Conservation (phyloP, 2,329 filamentous ascomycete species). For the Penicillium expansum region DNA sequence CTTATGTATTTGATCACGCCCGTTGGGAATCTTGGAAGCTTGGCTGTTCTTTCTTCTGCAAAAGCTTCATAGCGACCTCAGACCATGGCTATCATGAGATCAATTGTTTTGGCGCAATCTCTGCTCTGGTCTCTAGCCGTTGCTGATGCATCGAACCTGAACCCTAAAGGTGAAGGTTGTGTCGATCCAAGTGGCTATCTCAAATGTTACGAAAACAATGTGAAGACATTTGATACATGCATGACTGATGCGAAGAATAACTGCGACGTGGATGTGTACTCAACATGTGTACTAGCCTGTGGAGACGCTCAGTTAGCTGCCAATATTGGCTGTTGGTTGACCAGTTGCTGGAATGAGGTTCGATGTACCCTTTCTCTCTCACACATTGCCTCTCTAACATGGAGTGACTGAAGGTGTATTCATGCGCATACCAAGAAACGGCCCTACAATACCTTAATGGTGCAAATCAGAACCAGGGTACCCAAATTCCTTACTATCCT, state of each 20-base stretch:
- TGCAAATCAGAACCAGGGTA: not conserved
- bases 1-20: no score
- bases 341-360: conserved; percentile 5
- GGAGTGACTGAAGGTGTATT: not conserved
- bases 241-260: not conserved
- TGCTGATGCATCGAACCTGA: conserved; percentile 10
- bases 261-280: not conserved
- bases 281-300: not conserved
- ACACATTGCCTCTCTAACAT: not conserved
- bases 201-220: conserved; percentile 10
- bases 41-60: not conserved
- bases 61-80: not conserved
- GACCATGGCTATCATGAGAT: not conserved
- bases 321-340: conserved; percentile 6
- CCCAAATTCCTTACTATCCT: conserved; percentile 4
- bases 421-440: conserved; percentile 2
- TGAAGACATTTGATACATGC: not conserved
- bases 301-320: conserved; percentile 2
- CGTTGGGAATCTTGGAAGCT: no score
- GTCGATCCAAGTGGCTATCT: conserved; percentile 14
- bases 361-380: not conserved
- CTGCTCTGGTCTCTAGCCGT: conserved; percentile 3
- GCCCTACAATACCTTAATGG: conserved; percentile 2
- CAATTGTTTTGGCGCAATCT: not conserved
- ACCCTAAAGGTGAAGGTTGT: conserved; percentile 11